Evolutionary conservation across 2,329 filamentous ascomycete species (phyloP), one percentile per base, ranked within the genome.

Genomic region (Aureobasidium sp.): DNA sequence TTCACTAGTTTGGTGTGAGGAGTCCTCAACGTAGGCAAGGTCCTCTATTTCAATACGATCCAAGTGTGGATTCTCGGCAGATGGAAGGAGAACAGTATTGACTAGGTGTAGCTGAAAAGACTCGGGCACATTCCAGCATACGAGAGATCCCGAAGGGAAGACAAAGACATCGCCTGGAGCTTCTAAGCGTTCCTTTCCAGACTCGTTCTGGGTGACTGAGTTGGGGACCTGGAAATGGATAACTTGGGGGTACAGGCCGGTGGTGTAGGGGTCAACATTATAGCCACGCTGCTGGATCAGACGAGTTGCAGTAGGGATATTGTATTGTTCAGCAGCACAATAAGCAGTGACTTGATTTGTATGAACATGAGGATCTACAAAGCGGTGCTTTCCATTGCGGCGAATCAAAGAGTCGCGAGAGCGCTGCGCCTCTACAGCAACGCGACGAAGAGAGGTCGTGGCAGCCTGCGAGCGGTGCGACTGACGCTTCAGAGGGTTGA

Each of bases 101-200:
- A 89, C 87, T 27, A 91, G 77, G 53, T 82, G 82, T 23, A 81
- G 82, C 17, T 91, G 87, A 20, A 91, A 84, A 62, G 88, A 85
- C 64, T 91, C 84, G 0, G 90, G 87, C 1, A 97, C 80, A 5
- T 90, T 89, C 94, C 94, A 99, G 27, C 90, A 88, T 6, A 97
- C 94, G 8, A 97, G 83, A 13, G 92, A 96, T 12, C 94, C 94
- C 0, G 92, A 96, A 9, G 93, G 91, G 67, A 99, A 99, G 62
- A 99, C 87, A 71, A 97, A 97, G 56, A 97, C 85, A 75, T 99
- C 94, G 37, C 91, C 92, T 7, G 65, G 65, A 6, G 67, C 71
- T 53, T 67, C 66, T 20, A 63, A 55, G 32, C 61, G 65, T 26
- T 68, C 68, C 70, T 79, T 79, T 61, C 77, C 79, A 73, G 55